Evolutionary conservation across 257 asterid species (phyloP), one percentile per base, ranked within the genome.

Genomic region (Mitragyna speciosa): DNA sequence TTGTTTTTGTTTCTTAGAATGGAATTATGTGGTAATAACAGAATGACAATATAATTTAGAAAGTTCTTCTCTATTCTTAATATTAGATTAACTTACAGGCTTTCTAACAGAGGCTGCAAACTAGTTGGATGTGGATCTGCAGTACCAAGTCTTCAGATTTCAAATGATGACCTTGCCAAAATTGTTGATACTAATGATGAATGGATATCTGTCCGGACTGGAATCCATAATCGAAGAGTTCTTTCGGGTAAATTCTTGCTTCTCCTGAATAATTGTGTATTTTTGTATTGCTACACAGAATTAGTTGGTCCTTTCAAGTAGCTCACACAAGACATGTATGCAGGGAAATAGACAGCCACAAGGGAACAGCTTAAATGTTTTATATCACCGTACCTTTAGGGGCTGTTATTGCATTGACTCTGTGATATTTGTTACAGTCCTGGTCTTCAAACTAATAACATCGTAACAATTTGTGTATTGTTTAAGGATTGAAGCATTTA

Each of bases 61-160:
- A n/a, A n/a, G n/a, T n/a, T n/a, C n/a, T n/a, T n/a, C n/a, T n/a
- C n/a, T n/a, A n/a, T n/a, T n/a, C n/a, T n/a, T n/a, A n/a, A n/a
- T n/a, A n/a, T 49, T 31, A 14, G 66, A 58, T 78, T 45, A 12
- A 14, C 24, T 79, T 81, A 48, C 85, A 91, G 93, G 90, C 79
- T 90, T 84, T 86, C 84, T 65, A 79, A 81, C 86, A 82, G 87
- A 85, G 97, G 98, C 76, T 94, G 98, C 90, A 94, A 93, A 83
- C 89, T 94, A 74, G 89, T 94, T 76, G 98, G 97, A 76, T 88
- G 96, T 86, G 98, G 98, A 70, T 93, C 98, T 54, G 91, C 97
- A 12, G 86, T 93, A 45, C 98, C 98, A 73, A 81, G 82, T 80
- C 90, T 92, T 83, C 89, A 84, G 80, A 87, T 94, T 78, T 94